Conservation (phyloP, 306 rosid species). For the Castanopsis chinensis region DNA sequence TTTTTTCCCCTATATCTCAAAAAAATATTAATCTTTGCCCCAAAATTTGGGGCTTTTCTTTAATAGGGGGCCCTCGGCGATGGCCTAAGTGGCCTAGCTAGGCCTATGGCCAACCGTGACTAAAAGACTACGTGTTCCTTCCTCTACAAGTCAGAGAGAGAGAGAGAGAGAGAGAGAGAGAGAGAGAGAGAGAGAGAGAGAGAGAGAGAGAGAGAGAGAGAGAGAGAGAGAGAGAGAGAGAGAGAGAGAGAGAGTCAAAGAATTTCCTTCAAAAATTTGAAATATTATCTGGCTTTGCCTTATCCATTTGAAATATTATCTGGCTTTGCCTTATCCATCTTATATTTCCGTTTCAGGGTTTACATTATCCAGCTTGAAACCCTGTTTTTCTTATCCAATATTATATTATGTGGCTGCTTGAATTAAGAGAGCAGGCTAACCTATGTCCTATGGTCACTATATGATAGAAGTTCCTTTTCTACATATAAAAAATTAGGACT, state of each 20-base stretch:
- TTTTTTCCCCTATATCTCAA: no score
- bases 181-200: background rate
- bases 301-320: background rate
- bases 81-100: no score
- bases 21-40: no score
- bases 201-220: background rate
- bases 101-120: no score
- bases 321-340: background rate
- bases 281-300: background rate
- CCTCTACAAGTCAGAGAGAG: conserved; percentile 5
- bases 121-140: conserved; percentile 43
- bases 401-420: background rate
- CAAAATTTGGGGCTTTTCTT: no score
- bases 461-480: background rate
- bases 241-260: background rate
- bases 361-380: background rate
- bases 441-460: background rate
- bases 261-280: background rate
- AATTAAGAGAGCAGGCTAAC: background rate
- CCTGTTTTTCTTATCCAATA: background rate
- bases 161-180: background rate
- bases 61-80: no score
- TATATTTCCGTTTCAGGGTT: background rate
- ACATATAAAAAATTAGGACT: background rate
- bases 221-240: background rate